Evolutionary conservation across 2,329 filamentous ascomycete species (phyloP), one percentile per base, ranked within the genome.

Genomic region (Penicillium occitanis): DNA sequence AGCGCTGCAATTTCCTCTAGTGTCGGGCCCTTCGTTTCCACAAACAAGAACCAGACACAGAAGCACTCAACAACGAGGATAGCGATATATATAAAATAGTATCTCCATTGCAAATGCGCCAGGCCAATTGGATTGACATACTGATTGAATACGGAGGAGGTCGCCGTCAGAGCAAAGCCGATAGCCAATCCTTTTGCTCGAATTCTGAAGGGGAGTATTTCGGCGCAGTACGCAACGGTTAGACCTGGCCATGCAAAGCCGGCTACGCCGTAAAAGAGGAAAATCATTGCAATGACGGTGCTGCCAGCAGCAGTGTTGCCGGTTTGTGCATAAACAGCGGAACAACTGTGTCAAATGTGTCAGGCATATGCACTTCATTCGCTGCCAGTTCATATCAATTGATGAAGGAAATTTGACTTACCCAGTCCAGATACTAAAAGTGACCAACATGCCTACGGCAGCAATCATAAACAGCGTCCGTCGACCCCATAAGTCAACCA

Each of bases 121-220:
- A 48, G 44, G 4, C 44, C 44, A 48, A 25, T 48, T 6, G 44
- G 44, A 14, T 25, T 48, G 19, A 48, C 44, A 48, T 48, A 48
- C 19, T 48, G 44, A 25, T 48, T 48, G 44, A 48, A 48, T 13
- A 22, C 19, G 11, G 44, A 48, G 19, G 44, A 48, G 44, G 3
- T 48, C 8, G 44, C 44, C 10, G 44, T 48, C 44, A 48, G 19
- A 48, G 44, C 44, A 13, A 25, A 48, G 19, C 44, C 3, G 44
- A 48, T 48, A 22, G 44, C 44, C 11, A 48, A 19, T 19, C 42
- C 42, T 46, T 46, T 46, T 11, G 42, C 73, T 5, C 79, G 78
- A 5, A 79, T 71, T 28, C 73, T 72, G 70, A 72, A 80, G 1
- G 78, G 79, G 8, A 74, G 73, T n/a, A 72, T 73, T 63, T 75